Evolutionary conservation across 441 rosid genomes (phyloP).

Genomic region (Aleurites moluccanus): DNA sequence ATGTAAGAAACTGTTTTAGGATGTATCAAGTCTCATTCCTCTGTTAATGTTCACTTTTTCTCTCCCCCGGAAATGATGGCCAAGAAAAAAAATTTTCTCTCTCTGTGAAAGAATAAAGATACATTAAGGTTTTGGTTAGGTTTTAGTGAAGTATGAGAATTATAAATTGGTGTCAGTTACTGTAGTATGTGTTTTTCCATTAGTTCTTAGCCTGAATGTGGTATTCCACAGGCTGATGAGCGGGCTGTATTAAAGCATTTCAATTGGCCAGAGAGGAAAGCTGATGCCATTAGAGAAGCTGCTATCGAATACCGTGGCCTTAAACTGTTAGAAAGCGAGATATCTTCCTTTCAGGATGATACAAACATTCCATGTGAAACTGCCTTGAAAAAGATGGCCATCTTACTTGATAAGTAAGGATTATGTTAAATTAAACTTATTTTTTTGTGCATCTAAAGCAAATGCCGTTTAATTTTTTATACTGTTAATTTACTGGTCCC

Average conservation of each 20-base stretch:
- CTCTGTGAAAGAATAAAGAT: background rate
- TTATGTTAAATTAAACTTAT: background rate
- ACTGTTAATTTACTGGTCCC: conserved; percentile 20
- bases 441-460: background rate
- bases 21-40: background rate
- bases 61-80: background rate
- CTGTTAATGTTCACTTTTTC: background rate
- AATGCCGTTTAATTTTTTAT: background rate
- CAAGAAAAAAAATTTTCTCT: background rate
- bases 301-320: conserved; percentile 81
- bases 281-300: conserved; percentile 88
- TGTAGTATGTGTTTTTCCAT: background rate
- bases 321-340: conserved; percentile 64
- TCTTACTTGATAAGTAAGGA: conserved; percentile 74
- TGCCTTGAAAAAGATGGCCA: conserved; percentile 81
- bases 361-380: conserved; percentile 46
- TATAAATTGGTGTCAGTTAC: conserved; percentile 1
- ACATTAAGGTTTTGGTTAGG: background rate
- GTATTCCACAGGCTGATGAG: conserved; percentile 70
- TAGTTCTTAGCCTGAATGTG: background rate
- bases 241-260: conserved; percentile 91
- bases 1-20: background rate
- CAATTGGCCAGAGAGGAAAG: conserved; percentile 94
- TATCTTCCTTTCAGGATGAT: conserved; percentile 59
- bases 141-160: background rate